Conservation (phyloP, 169 alveolate species). For the Toxoplasma gondii region DNA sequence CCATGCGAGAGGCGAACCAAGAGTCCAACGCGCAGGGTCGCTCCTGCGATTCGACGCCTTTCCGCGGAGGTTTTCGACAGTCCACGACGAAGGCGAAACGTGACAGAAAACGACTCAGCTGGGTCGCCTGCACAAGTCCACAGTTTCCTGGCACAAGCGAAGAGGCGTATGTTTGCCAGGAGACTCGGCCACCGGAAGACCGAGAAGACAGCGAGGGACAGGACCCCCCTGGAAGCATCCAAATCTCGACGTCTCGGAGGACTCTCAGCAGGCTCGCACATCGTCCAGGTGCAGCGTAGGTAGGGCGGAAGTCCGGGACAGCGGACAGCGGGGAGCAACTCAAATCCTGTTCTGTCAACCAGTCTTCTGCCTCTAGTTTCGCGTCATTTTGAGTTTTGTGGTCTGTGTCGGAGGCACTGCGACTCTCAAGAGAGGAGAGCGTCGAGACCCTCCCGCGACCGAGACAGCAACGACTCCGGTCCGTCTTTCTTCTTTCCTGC, state of each 20-base stretch:
- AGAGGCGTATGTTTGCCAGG: neutral
- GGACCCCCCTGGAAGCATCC: neutral
- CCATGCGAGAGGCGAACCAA: too few species aligned
- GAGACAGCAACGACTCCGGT: too few species aligned
- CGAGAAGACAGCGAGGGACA: neutral
- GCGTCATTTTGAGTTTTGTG: neutral
- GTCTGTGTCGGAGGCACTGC: too few species aligned
- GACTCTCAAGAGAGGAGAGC: too few species aligned
- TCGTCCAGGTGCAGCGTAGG: neutral
- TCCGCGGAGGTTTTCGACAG: neutral
- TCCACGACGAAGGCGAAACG: constrained; percentile 15
- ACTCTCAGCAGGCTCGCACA: neutral
- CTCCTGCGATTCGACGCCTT: neutral
- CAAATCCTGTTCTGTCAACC: neutral
- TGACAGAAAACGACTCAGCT: neutral
- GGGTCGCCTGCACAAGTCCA: neutral
- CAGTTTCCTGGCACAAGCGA: neutral
- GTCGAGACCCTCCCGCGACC: too few species aligned
- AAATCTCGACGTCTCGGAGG: neutral
- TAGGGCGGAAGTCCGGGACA: neutral
- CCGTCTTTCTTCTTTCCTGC: too few species aligned
- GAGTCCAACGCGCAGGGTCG: neutral
- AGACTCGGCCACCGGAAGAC: neutral
- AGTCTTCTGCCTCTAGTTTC: neutral
- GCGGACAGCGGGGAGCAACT: neutral